Evolutionary conservation across 2,329 filamentous ascomycete genomes (phyloP), one percentile per base, ranked within the genome.

Genomic region (Ophiostoma perfectum): DNA sequence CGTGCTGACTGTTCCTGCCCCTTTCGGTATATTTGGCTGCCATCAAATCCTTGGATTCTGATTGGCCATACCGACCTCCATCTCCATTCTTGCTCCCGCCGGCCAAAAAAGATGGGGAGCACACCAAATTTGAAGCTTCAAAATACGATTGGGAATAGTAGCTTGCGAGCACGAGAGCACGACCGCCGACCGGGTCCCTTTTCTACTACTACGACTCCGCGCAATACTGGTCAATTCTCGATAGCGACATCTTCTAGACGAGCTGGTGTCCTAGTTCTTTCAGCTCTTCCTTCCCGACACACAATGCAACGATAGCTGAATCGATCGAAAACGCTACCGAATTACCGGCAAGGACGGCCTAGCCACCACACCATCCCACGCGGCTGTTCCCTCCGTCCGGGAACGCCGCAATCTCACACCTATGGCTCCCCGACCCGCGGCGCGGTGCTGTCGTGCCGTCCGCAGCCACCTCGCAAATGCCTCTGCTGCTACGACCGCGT

Each of bases 341-440:
- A 2, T 14, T 12, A 14, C 11, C 55, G 55, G 55, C 55, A n/a
- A 36, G 55, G 55, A 60, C 55, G 55, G 55, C 52, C 18, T 12
- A 12, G 12, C 27, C 12, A 60, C 27, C 27, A 60, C 14, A 38
- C 27, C 55, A 38, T 52, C 49, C 3, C 16, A n/a, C 16, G 60
- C 39, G 60, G 60, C 60, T 16, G 27, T 38, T 14, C 49, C 60
- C 62, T 45, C 49, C 58, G 14, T 49, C 47, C 39, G 64, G 55
- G 67, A 52, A 66, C 55, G 64, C 67, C 38, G 38, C 41, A 38
- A 41, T 41, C 70, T 70, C 69, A 38, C 69, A 63, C 73, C 73
- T 27, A 66, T 69, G 71, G 71, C 70, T 69, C 67, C 66, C 68
- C 41, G 69, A 64, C 27, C 27, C 27, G 27, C 27, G 27, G 12